Base-by-base conservation (phyloP, 2,329 filamentous ascomycete species). In the Cladophialophora exuberans region DNA sequence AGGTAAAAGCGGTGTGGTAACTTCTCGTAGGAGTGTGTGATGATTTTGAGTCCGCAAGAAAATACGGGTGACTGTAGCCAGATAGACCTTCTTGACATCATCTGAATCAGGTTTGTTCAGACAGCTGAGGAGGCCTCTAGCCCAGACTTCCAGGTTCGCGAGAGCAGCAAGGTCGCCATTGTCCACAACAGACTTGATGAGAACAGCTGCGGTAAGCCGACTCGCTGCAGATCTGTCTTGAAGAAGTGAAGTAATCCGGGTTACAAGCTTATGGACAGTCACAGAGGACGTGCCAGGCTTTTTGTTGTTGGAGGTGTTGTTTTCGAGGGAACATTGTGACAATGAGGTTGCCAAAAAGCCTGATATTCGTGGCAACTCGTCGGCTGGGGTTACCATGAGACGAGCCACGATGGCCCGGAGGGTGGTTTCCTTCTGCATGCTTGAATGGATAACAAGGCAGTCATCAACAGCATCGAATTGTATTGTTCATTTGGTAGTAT, bases 11-110 rank as follows among this genome's bases (percentile, higher is more conserved):
- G 90, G 90, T 0, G 91, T 96, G 1, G 89, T 92, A 57, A 97
- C 89, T 69, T 97, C 92, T 64, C 93, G 83, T 39, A 93, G 79
- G 49, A 97, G 78, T 6, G 90, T 94, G 56, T 88, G 89, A 67
- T 91, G 91, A 31, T 87, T 84, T 67, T 91, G 89, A 35, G 92
- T 87, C 30, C 94, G 81, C 63, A 85, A 81, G 73, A 94, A 97
- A 63, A 97, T 91, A 66, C 88, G 86, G 17, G 89, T 88, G 58
- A 97, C 76, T 11, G 89, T 84, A 58, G 94, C 82, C 45, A 96
- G 77, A 62, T 83, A 84, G 55, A 97, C 72, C 68, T 88, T 88
- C 68, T 94, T 95, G 28, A 85, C 85, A 3, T 86, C 83, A 5
- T 82, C 70, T 2, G 89, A 84, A 65, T 96, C 90, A 7, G 86